These are phyloP conservation scores for Pseudevernia furfuracea DNA, from an alignment of 495 filamentous ascomycete genomes.

Conservation along the genomic window DNA sequence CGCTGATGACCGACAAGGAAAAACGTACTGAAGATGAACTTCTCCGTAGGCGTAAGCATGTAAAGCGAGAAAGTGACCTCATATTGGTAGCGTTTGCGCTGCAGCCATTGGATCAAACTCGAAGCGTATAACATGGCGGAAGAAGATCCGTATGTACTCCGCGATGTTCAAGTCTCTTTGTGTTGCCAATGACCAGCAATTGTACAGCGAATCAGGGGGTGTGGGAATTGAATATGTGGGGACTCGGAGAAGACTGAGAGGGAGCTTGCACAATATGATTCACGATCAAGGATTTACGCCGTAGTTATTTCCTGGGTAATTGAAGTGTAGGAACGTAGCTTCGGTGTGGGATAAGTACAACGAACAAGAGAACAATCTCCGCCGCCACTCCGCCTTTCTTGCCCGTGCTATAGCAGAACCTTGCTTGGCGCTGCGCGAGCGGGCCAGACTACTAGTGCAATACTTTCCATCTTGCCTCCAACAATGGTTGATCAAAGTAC, in stretches of 20 bases:
- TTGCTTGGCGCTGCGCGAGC: no score
- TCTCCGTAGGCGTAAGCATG: conserved; percentile 79
- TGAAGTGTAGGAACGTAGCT: no score
- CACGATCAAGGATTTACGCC: no score
- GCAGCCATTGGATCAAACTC: conserved; percentile 54
- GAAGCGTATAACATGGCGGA: conserved; percentile 39
- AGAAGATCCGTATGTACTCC: not conserved
- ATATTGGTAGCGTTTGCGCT: conserved; percentile 77
- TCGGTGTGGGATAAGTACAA: no score
- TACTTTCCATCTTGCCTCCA: not conserved
- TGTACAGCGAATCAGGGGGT: not conserved
- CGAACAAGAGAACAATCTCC: no score
- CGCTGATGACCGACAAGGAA: not conserved
- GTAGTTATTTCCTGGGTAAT: no score
- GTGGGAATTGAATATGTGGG: not conserved
- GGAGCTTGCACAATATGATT: no score
- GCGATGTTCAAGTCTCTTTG: not conserved
- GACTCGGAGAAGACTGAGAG: not conserved
- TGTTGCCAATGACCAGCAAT: not conserved
- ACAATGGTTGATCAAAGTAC: not conserved
- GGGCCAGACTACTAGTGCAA: no score
- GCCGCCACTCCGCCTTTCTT: no score
- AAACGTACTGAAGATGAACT: conserved; percentile 73
- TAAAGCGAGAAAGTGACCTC: conserved; percentile 79
- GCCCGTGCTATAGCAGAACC: no score